Evolutionary conservation across 2,329 filamentous ascomycete genomes (phyloP).

Genomic region (Aureobasidium sp.): DNA sequence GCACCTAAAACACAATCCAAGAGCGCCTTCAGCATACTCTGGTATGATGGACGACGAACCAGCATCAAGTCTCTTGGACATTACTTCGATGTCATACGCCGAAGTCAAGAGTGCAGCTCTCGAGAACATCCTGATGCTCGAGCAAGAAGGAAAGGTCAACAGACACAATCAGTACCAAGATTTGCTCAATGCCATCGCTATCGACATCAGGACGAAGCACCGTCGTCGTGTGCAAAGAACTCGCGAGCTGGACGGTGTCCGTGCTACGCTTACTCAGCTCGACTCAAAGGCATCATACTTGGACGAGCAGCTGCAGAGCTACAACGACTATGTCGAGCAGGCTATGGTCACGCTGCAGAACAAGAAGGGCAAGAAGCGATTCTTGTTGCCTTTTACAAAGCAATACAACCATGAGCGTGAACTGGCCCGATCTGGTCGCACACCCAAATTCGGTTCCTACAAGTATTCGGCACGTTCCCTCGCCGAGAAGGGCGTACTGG

Average conservation of each 20-base stretch:
- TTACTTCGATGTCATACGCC: constrained; percentile 80
- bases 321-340: constrained; percentile 99
- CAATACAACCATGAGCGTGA: constrained; percentile 99
- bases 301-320: constrained; percentile 91
- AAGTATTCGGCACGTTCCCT: constrained; percentile 90
- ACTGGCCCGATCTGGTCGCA: constrained; percentile 81
- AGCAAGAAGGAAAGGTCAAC: constrained; percentile 74
- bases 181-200: constrained; percentile 90
- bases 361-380: constrained; percentile 91
- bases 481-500: constrained; percentile 86
- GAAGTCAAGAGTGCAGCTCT: constrained; percentile 88
- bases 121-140: constrained; percentile 86
- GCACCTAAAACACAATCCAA: constrained; percentile 35
- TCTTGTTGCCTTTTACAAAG: constrained; percentile 92
- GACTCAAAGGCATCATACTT: constrained; percentile 85
- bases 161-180: constrained; percentile 90
- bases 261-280: constrained; percentile 64
- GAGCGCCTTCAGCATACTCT: constrained; percentile 14
- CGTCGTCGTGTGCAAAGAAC: constrained; percentile 84
- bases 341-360: constrained; percentile 95
- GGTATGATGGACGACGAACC: constrained; percentile 15
- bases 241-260: constrained; percentile 78
- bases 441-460: constrained; percentile 95
- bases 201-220: constrained; percentile 96
- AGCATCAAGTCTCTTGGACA: constrained; percentile 57